Conservation (phyloP, 345 rosid species). For the Luvunga scandens region DNA sequence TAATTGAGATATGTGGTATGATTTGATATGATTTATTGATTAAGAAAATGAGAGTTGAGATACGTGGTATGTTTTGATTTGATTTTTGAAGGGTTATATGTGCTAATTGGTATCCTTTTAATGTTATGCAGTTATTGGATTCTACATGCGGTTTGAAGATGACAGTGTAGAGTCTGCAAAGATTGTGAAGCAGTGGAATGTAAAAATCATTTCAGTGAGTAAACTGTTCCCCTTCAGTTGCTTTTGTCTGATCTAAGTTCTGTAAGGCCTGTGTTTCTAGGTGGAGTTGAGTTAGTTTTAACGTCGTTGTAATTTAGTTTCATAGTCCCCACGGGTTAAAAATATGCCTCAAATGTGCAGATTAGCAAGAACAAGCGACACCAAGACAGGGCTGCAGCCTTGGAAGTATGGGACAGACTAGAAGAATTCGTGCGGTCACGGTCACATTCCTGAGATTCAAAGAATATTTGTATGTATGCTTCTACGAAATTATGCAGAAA, state of each 20-base stretch:
- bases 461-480: constrained; percentile 22
- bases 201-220: constrained; percentile 88
- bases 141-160: constrained; percentile 91
- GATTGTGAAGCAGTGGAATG: constrained; percentile 97
- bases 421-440: constrained; percentile 88
- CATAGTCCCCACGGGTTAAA: neutral
- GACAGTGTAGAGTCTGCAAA: constrained; percentile 94
- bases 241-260: neutral
- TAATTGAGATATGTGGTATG: neutral
- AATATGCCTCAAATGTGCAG: constrained; percentile 40
- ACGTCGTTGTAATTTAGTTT: neutral
- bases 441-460: constrained; percentile 56
- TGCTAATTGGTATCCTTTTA: constrained; percentile 5
- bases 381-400: constrained; percentile 91
- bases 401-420: constrained; percentile 94
- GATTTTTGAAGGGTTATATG: neutral
- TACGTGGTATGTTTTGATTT: neutral
- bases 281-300: neutral
- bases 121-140: constrained; percentile 74
- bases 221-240: neutral
- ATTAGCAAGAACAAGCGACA: constrained; percentile 96
- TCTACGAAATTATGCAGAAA: constrained; percentile 10
- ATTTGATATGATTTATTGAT: neutral
- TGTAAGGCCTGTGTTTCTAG: neutral
- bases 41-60: neutral